A percentile compares a stretch with the other conserved stretches of the same genome.
These are phyloP conservation scores for Globisporangium sylvaticum DNA, from an alignment of 352 stramenopile genomes.

Conservation along the genomic window DNA sequence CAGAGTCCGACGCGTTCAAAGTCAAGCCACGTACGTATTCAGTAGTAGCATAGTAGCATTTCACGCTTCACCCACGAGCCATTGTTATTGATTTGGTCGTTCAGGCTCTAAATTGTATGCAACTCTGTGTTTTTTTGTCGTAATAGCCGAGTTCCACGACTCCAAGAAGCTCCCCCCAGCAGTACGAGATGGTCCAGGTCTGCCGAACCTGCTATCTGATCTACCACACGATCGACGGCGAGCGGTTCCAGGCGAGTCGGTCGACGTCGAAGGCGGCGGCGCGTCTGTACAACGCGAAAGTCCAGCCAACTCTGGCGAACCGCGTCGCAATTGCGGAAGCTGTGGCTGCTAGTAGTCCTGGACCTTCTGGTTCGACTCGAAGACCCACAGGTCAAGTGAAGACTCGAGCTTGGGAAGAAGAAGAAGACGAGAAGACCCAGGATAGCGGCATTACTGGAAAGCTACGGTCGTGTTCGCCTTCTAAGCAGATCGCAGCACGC, in stretches of 20 bases:
- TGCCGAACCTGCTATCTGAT: conserved; percentile 44
- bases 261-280: conserved; percentile 30
- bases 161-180: conserved; percentile 35
- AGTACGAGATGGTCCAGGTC: conserved; percentile 48
- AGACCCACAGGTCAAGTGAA: not conserved
- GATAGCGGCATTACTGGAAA: not conserved
- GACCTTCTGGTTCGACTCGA: not conserved
- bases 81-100: not conserved
- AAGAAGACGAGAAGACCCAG: not conserved
- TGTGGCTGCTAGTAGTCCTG: not conserved
- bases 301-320: conserved; percentile 1
- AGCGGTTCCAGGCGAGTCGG: conserved; percentile 34
- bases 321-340: not conserved
- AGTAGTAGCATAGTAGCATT: not conserved
- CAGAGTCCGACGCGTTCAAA: conserved; percentile 53
- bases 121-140: not conserved
- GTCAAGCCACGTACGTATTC: conserved; percentile 40
- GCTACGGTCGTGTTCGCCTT: not conserved
- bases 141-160: conserved; percentile 44
- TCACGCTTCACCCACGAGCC: not conserved
- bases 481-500: not conserved
- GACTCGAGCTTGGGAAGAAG: conserved; percentile 4
- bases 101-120: not conserved
- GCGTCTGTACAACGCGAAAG: conserved; percentile 28
- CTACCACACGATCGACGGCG: conserved; percentile 48